These are phyloP conservation scores for Acrocalymma vagum DNA, from an alignment of 2,329 filamentous ascomycete genomes.

Conservation along the genomic window DNA sequence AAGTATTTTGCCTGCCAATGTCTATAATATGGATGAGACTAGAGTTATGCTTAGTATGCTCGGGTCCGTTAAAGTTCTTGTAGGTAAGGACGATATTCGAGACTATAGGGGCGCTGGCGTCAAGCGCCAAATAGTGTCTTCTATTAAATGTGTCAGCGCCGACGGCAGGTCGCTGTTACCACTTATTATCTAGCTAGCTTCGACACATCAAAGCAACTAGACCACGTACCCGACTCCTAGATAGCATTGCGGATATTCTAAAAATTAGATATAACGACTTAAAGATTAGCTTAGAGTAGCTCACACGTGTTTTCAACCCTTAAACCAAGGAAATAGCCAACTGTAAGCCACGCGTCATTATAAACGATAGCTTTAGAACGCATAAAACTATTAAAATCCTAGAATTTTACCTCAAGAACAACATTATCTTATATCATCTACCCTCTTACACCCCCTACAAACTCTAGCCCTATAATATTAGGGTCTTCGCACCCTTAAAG, in stretches of 20 bases:
- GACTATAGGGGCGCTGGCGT: slow-evolving; percentile 18
- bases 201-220: slow-evolving; percentile 10
- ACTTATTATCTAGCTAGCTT: slow-evolving; percentile 18
- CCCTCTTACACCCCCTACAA: slow-evolving; percentile 13
- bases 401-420: slow-evolving; percentile 40
- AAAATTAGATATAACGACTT: slow-evolving; percentile 28
- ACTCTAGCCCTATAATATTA: slow-evolving; percentile 8
- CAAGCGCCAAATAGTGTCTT: slow-evolving; percentile 21
- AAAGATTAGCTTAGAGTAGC: slow-evolving; percentile 43
- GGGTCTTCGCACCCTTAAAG: slow-evolving; percentile 4
- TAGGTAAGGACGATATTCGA: slow-evolving; percentile 20
- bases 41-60: slow-evolving; percentile 18
- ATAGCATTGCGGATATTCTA: slow-evolving; percentile 14
- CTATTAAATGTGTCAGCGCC: slow-evolving; percentile 16
- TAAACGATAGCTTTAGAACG: slow-evolving; percentile 42
- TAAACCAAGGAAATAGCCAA: slow-evolving; percentile 37
- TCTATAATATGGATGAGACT: slow-evolving; percentile 11
- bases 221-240: slow-evolving; percentile 12
- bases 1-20: slow-evolving; percentile 5
- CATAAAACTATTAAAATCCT: slow-evolving; percentile 43
- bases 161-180: slow-evolving; percentile 20
- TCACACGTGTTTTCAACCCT: slow-evolving; percentile 43
- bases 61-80: slow-evolving; percentile 13
- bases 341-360: slow-evolving; percentile 36
- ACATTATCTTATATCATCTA: slow-evolving; percentile 10